Percentiles rank a stretch among this genome's conserved stretches.
Evolutionary conservation across 306 rosid genomes (phyloP).

Genomic region (Heteromeles arbutifolia): DNA sequence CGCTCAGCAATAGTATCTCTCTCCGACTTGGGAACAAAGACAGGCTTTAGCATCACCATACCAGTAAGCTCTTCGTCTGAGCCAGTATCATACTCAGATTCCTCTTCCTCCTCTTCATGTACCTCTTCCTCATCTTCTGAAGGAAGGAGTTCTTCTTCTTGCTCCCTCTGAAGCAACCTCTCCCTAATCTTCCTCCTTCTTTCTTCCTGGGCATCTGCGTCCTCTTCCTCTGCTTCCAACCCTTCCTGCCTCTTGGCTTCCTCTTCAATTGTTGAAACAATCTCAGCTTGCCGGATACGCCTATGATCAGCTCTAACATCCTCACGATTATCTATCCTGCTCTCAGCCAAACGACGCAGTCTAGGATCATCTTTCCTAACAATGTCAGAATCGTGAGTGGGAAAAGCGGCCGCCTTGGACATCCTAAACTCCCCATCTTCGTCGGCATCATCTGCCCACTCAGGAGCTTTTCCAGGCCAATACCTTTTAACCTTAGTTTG

Average conservation of each 20-base stretch:
- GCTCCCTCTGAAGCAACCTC: constrained; percentile 74
- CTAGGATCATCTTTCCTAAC: constrained; percentile 71
- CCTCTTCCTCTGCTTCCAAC: constrained; percentile 73
- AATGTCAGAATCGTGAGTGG: constrained; percentile 39
- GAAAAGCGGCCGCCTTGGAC: constrained; percentile 56
- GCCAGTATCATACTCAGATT: constrained; percentile 87
- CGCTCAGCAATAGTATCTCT: constrained; percentile 93
- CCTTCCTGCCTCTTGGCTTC: constrained; percentile 85
- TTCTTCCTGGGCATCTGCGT: constrained; percentile 71
- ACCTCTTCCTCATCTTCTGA: constrained; percentile 66
- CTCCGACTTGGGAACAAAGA: constrained; percentile 88
- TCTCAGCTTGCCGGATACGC: constrained; percentile 88
- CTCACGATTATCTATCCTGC: constrained; percentile 76
- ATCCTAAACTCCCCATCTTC: constrained; percentile 70
- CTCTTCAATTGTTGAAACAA: constrained; percentile 83
- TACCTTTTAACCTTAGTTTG: constrained; percentile 83
- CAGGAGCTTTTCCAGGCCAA: constrained; percentile 97
- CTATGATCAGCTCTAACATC: constrained; percentile 90
- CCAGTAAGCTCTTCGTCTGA: constrained; percentile 83
- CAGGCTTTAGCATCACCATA: constrained; percentile 90
- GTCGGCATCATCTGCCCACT: constrained; percentile 76
- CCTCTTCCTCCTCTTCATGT: constrained; percentile 77
- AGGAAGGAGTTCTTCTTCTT: constrained; percentile 58
- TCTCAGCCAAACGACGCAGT: constrained; percentile 73
- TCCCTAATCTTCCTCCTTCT: constrained; percentile 69